Evolutionary conservation across 2,329 filamentous ascomycete genomes (phyloP).

Genomic region (Macrophomina tecta): DNA sequence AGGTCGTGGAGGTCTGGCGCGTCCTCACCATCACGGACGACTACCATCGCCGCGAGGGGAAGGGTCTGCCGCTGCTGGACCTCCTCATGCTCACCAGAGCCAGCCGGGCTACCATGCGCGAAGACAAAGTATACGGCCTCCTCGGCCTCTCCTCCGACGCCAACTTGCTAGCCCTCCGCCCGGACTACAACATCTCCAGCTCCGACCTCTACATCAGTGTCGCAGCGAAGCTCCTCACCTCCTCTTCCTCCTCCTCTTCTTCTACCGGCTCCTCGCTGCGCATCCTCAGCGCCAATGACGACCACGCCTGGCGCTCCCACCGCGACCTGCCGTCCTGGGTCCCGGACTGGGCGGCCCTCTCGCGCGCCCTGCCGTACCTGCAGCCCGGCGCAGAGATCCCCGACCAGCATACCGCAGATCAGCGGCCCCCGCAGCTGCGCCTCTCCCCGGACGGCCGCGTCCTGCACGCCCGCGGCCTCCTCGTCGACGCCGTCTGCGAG

Average conservation of each 20-base stretch:
- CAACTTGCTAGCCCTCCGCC: not conserved
- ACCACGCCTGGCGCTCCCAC: constrained; percentile 12
- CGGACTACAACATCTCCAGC: not conserved
- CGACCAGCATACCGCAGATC: not conserved
- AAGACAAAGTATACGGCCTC: not conserved
- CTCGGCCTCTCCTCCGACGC: not conserved
- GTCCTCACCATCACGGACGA: not conserved
- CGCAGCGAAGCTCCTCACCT: not conserved
- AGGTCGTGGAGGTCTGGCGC: not conserved
- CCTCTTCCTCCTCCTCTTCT: not conserved
- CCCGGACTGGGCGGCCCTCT: constrained; percentile 28
- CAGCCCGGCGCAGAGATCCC: not conserved
- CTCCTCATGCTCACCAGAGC: not conserved
- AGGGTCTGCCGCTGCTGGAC: not conserved
- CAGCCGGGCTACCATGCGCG: not conserved
- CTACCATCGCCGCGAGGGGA: not conserved
- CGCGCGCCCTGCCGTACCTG: not conserved
- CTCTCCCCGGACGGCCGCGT: not conserved
- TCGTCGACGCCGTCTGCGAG: not conserved
- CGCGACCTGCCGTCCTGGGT: constrained; percentile 32
- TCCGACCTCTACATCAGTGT: not conserved
- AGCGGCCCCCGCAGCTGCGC: not conserved
- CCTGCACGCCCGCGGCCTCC: not conserved
- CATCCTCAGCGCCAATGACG: not conserved
- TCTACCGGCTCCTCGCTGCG: not conserved